These are phyloP conservation scores for Rhamnella rubrinervis DNA, from an alignment of 331 rosid genomes.

Conservation along the genomic window DNA sequence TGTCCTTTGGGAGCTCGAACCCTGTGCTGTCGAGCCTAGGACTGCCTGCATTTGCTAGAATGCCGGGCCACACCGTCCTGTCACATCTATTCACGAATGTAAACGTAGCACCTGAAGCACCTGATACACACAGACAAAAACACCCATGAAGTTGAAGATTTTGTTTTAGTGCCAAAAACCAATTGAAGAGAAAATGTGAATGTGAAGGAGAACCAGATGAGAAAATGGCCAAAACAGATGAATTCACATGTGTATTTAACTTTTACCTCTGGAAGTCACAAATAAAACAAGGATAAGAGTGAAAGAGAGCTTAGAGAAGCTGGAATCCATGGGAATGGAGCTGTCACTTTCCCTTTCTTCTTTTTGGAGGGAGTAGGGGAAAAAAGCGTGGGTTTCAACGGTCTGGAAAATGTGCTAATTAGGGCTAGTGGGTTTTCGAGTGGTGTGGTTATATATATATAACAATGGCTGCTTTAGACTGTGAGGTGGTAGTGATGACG, in stretches of 20 bases:
- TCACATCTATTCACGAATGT: constrained; percentile 76
- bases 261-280: constrained; percentile 45
- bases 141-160: too few species aligned
- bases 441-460: neutral
- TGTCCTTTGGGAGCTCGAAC: constrained; percentile 69
- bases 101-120: constrained; percentile 55
- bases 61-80: constrained; percentile 90
- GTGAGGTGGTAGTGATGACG: too few species aligned
- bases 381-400: neutral
- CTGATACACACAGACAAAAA: constrained; percentile 21
- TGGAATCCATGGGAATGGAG: constrained; percentile 32
- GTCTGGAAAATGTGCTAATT: neutral
- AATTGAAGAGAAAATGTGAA: neutral
- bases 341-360: neutral
- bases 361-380: neutral
- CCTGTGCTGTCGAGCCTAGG: constrained; percentile 72
- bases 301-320: constrained; percentile 2
- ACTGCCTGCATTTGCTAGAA: constrained; percentile 81
- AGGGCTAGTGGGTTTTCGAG: neutral
- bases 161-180: neutral
- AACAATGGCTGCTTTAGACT: too few species aligned
- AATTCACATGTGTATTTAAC: neutral
- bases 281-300: constrained; percentile 33
- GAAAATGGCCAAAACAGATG: neutral
- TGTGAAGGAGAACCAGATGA: neutral